Conservation (phyloP, 129 eudicot genomes). For the Oenanthe sinensis region DNA sequence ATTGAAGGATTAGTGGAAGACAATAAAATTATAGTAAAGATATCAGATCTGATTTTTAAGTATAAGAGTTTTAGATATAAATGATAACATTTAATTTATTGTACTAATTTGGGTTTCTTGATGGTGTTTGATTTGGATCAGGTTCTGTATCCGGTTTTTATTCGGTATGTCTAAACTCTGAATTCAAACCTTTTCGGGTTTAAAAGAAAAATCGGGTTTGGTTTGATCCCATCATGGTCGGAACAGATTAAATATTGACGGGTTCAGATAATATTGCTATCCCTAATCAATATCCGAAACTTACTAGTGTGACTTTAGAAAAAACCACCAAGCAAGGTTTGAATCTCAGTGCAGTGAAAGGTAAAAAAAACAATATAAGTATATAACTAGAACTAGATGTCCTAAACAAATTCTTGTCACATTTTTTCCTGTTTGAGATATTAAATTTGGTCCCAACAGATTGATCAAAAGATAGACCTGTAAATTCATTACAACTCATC, state of each 20-base stretch:
- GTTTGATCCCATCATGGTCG: not conserved
- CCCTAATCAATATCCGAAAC: not conserved
- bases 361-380: not conserved
- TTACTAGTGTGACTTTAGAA: not conserved
- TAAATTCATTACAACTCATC: not conserved
- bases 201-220: not conserved
- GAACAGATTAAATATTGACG: not conserved
- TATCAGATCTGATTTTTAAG: too few relatives aligned
- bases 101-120: too few relatives aligned
- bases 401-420: not conserved
- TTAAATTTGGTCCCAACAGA: not conserved
- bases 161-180: too few relatives aligned
- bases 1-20: too few relatives aligned
- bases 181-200: too few relatives aligned
- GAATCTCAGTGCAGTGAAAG: not conserved
- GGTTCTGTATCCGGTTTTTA: too few relatives aligned
- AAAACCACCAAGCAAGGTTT: not conserved
- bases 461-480: not conserved
- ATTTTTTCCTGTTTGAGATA: not conserved
- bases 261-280: not conserved
- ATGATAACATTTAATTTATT: not conserved
- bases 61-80: not conserved
- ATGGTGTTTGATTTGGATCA: too few relatives aligned
- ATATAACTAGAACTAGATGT: not conserved
- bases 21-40: too few relatives aligned